Evolutionary conservation across 768 basidiomycete species (phyloP).

Genomic region (Suillus subluteus): DNA sequence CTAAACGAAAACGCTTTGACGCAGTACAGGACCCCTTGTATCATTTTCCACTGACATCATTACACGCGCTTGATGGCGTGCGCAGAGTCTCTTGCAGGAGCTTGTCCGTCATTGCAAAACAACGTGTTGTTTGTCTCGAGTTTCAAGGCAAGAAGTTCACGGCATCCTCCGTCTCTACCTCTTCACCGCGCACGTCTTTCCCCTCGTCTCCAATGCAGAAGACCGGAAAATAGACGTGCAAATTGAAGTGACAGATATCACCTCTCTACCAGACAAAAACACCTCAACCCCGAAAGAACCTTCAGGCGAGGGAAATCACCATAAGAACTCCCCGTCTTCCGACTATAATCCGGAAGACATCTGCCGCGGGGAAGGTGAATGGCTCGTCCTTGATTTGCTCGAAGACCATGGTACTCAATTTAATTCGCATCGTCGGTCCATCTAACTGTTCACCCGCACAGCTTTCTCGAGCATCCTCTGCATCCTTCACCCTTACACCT

Average conservation of each 20-base stretch:
- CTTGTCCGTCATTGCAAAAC: slow-evolving; percentile 26
- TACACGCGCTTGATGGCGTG: slow-evolving; percentile 50
- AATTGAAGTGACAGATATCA: slow-evolving; percentile 10
- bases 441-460: no score
- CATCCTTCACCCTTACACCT: no score
- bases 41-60: slow-evolving; percentile 41
- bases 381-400: slow-evolving; percentile 58
- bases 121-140: slow-evolving; percentile 45
- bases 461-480: no score
- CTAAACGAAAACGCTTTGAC: no score
- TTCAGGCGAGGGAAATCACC: slow-evolving; percentile 7
- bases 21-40: slow-evolving; percentile 26
- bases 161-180: slow-evolving; percentile 9
- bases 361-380: slow-evolving; percentile 40
- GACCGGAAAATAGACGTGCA: slow-evolving; percentile 12
- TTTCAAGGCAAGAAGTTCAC: slow-evolving; percentile 27
- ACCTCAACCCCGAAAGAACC: slow-evolving; percentile 7
- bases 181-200: slow-evolving; percentile 21
- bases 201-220: slow-evolving; percentile 31
- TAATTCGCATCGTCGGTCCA: background rate
- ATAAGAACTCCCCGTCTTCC: slow-evolving; percentile 5
- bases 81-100: slow-evolving; percentile 43
- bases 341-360: slow-evolving; percentile 14
- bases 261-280: slow-evolving; percentile 1
- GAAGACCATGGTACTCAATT: slow-evolving; percentile 43